Percentiles rank a stretch among this genome's conserved stretches.
Evolutionary conservation across 2,329 filamentous ascomycete species (phyloP).

Genomic region (Orbilia oligospora): DNA sequence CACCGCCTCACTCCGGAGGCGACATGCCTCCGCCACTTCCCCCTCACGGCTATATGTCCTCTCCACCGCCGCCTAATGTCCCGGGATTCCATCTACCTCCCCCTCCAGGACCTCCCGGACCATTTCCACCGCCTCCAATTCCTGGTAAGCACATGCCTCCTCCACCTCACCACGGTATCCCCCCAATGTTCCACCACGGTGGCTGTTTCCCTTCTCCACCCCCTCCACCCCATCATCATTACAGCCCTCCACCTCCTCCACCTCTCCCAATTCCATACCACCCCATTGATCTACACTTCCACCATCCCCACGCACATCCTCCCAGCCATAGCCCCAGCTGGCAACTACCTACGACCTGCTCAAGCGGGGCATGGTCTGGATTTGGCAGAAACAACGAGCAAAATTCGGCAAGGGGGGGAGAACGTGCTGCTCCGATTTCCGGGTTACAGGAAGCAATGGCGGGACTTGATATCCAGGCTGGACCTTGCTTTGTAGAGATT

Average conservation of each 20-base stretch:
- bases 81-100: conserved; percentile 42
- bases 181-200: conserved; percentile 47
- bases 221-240: conserved; percentile 47
- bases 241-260: conserved; percentile 53
- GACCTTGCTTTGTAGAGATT: not conserved
- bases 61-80: conserved; percentile 33
- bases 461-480: conserved; percentile 10
- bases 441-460: conserved; percentile 33
- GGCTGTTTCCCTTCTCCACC: conserved; percentile 47
- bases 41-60: conserved; percentile 16
- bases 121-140: conserved; percentile 38
- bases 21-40: conserved; percentile 40
- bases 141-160: conserved; percentile 58
- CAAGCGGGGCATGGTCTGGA: conserved; percentile 49
- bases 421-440: conserved; percentile 1
- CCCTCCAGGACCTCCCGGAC: conserved; percentile 21
- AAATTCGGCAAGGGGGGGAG: conserved; percentile 12
- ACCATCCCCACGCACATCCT: conserved; percentile 43
- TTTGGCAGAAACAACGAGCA: conserved; percentile 44
- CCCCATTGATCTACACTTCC: conserved; percentile 48
- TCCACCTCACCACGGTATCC: conserved; percentile 54
- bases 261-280: conserved; percentile 59
- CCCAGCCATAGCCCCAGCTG: conserved; percentile 43
- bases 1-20: conserved; percentile 10
- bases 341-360: conserved; percentile 39